Base-by-base conservation (phyloP, 805 yeast genomes). In the Yarrowia sp. region DNA sequence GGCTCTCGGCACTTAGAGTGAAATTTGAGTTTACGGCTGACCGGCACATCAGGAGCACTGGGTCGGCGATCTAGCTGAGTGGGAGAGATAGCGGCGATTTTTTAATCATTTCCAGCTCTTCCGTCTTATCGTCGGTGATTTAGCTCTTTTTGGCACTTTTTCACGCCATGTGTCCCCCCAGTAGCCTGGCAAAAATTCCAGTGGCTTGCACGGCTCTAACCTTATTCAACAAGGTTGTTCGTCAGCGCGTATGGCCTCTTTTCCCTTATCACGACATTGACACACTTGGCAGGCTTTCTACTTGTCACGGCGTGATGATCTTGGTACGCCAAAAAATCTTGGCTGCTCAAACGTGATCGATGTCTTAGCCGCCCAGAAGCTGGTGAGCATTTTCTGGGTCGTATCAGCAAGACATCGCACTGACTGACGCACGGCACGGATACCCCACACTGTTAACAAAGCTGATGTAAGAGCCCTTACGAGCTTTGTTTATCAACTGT, bases 161-260 rank as follows among this genome's bases (percentile, higher is more conserved):
- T 8, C 13, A 5, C 13, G 8, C 14, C n/a, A 7, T 18, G 29
- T 38, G 16, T 29, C 29, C 22, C n/a, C 29, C 7, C 27, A 39
- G 1, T 12, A 27, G 33, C 33, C 32, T 42, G 49, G 25, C 33
- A 25, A 13, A 22, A 4, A 14, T 7, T 22, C 32, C 3, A 16
- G 33, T 42, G 49, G 33, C 49, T 42, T 25, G 33, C 49, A 27
- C 49, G 49, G 49, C 49, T 25, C 49, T 14, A 42, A 42, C 49
- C 22, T 42, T n/a, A 42, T 25, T 14, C 10, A 25, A 16, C 32
- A n/a, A 42, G 33, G 33, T 42, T 42, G 33, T 27, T 25, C 32
- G 12, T 16, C 18, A 42, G 25, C 49, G 22, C 31, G 4, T n/a
- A 13, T 6, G 47, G 13, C 31, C 18, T 24, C 25, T 24, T 16